Evolutionary conservation across 441 rosid species (phyloP), one percentile per base, ranked within the genome.

Genomic region (Theobroma grandiflorum): DNA sequence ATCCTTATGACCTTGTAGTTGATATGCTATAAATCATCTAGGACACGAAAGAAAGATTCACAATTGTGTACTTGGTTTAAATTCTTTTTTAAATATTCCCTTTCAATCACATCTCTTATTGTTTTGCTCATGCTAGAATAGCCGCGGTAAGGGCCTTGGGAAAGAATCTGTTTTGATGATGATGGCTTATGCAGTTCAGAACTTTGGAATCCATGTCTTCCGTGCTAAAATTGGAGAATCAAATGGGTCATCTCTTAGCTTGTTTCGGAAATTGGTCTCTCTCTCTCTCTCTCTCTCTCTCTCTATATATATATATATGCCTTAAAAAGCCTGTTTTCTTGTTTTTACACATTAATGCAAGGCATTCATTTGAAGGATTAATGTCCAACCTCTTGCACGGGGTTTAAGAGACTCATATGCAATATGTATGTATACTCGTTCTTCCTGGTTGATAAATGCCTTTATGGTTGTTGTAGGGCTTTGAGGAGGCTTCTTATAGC

Each of bases 121-220:
- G 65, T 82, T 75, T 83, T 78, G 31, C 62, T 75, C 69, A 84
- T 87, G 92, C 86, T 91, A 90, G 93, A 86, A 79, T 88, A 93
- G 99, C 87, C 98, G 92, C 77, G 95, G 96, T 79, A 95, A 94
- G 88, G 98, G 98, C 80, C 84, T 96, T 53, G 96, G 96, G 76
- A 92, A 95, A 88, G 99, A 90, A 86, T 81, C 97, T 57, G 94
- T 93, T 43, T 75, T 91, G 87, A 86, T 89, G 88, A 96, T 95
- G 98, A 95, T 95, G 98, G 92, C 89, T 84, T 91, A 91, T 84
- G 91, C 96, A 43, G 80, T 91, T 61, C 85, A 91, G 79, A 87
- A 77, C 80, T 90, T 90, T 68, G 93, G 89, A 84, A 91, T 91
- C 78, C 91, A 83, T 66, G 63, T 84, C 74, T 95, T 95, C 78